phyloP scores from a whole-genome alignment of 2,329 filamentous ascomycete genomes.

The Lithohypha guttulata region DNA sequence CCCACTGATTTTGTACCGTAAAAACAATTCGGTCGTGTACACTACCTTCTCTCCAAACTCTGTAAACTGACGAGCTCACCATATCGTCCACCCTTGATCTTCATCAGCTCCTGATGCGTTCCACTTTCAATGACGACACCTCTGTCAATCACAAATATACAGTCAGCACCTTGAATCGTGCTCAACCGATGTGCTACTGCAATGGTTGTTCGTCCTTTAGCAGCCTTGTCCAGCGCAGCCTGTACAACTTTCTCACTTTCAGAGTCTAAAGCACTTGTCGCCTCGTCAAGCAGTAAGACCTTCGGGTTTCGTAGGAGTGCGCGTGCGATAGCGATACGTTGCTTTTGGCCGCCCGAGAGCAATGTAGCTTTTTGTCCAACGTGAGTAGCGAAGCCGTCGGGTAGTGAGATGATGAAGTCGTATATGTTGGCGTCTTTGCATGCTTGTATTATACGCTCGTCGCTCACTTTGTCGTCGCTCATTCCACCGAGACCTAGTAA shows the following conservation, averaged over 20 bases:
- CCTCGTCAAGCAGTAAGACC: slow-evolving; percentile 73
- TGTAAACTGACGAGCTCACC: slow-evolving; percentile 71
- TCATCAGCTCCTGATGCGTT: slow-evolving; percentile 61
- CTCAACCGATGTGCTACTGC: slow-evolving; percentile 85
- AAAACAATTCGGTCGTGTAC: background rate
- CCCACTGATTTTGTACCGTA: background rate
- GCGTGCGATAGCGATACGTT: slow-evolving; percentile 85
- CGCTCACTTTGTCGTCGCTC: slow-evolving; percentile 49
- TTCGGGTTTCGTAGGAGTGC: slow-evolving; percentile 85
- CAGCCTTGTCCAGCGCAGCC: slow-evolving; percentile 66
- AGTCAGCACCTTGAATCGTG: slow-evolving; percentile 87
- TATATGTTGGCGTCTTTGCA: slow-evolving; percentile 89
- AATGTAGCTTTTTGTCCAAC: slow-evolving; percentile 81
- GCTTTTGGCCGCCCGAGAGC: slow-evolving; percentile 84
- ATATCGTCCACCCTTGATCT: slow-evolving; percentile 54
- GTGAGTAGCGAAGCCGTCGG: slow-evolving; percentile 73
- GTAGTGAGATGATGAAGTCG: slow-evolving; percentile 77
- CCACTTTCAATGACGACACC: slow-evolving; percentile 78
- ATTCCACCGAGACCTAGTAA: slow-evolving; percentile 50
- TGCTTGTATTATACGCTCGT: slow-evolving; percentile 63
- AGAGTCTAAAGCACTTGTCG: slow-evolving; percentile 44
- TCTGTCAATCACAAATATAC: slow-evolving; percentile 94
- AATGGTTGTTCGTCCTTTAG: slow-evolving; percentile 79
- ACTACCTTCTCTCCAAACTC: slow-evolving; percentile 52
- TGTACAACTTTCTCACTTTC: slow-evolving; percentile 48